These are phyloP conservation scores for Podospora didyma DNA, from an alignment of 495 filamentous ascomycete species.

Conservation along the genomic window DNA sequence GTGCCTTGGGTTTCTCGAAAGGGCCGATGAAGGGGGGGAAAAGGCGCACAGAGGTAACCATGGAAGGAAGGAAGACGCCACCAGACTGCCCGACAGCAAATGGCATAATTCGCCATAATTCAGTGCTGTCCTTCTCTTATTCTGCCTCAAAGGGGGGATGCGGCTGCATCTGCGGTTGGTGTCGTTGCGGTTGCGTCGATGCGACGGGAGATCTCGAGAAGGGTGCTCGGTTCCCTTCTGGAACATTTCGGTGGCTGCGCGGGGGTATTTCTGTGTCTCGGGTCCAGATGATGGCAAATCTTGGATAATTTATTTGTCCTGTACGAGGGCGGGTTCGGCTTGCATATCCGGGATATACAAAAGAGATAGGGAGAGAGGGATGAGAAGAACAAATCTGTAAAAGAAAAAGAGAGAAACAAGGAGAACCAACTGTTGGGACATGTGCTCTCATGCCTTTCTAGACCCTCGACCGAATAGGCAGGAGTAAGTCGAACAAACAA, in stretches of 20 bases:
- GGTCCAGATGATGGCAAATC: neutral
- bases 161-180: neutral
- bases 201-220: neutral
- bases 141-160: neutral
- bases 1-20: no score
- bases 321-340: neutral
- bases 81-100: neutral
- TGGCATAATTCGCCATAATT: neutral
- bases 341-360: neutral
- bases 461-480: no score
- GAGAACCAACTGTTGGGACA: no score
- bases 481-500: no score
- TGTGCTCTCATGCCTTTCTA: no score
- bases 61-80: neutral
- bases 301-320: neutral
- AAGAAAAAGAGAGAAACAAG: no score
- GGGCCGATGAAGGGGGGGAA: neutral
- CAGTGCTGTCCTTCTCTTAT: neutral
- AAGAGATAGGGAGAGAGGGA: no score
- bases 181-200: neutral
- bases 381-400: no score
- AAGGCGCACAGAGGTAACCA: neutral
- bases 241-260: neutral
- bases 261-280: neutral
- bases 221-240: neutral